These are phyloP conservation scores for Lentinus tigrinus DNA, from an alignment of 768 basidiomycete species.

Conservation along the genomic window DNA sequence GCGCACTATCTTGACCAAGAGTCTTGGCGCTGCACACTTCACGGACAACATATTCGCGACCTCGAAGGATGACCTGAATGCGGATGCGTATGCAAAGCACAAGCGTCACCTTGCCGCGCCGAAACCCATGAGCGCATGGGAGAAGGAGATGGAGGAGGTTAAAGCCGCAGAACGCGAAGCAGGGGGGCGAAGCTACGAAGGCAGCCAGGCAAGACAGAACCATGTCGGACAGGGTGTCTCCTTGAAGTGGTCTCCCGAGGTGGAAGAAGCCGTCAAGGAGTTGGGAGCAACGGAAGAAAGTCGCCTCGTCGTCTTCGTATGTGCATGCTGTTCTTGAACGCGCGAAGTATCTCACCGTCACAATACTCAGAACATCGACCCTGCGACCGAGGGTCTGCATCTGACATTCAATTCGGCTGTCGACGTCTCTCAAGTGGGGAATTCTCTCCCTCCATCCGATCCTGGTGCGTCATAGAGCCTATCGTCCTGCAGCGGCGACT, in stretches of 20 bases:
- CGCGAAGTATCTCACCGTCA: background rate
- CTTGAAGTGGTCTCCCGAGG: slow-evolving; percentile 65
- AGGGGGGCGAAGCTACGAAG: slow-evolving; percentile 50
- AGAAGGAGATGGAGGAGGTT: slow-evolving; percentile 79
- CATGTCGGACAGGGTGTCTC: slow-evolving; percentile 63
- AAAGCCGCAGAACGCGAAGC: slow-evolving; percentile 71
- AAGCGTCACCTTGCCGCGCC: slow-evolving; percentile 70
- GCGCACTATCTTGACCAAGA: slow-evolving; percentile 63
- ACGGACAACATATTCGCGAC: slow-evolving; percentile 79
- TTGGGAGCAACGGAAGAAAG: slow-evolving; percentile 49
- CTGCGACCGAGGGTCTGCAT: slow-evolving; percentile 56
- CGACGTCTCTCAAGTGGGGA: slow-evolving; percentile 43
- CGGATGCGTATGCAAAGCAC: slow-evolving; percentile 73
- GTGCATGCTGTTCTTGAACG: slow-evolving; percentile 22
- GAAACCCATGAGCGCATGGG: slow-evolving; percentile 77
- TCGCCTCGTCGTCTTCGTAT: slow-evolving; percentile 65
- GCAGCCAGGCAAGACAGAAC: slow-evolving; percentile 52
- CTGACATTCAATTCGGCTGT: slow-evolving; percentile 42
- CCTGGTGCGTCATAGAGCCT: slow-evolving; percentile 42
- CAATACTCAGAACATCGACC: slow-evolving; percentile 61
- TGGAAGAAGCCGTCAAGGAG: slow-evolving; percentile 60
- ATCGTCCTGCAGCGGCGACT: slow-evolving; percentile 1
- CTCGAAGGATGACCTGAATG: slow-evolving; percentile 61
- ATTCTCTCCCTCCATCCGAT: slow-evolving; percentile 52
- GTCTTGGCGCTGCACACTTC: slow-evolving; percentile 74